phyloP scores from a whole-genome alignment of 257 asterid genomes.

The Solanum dulcamara region DNA sequence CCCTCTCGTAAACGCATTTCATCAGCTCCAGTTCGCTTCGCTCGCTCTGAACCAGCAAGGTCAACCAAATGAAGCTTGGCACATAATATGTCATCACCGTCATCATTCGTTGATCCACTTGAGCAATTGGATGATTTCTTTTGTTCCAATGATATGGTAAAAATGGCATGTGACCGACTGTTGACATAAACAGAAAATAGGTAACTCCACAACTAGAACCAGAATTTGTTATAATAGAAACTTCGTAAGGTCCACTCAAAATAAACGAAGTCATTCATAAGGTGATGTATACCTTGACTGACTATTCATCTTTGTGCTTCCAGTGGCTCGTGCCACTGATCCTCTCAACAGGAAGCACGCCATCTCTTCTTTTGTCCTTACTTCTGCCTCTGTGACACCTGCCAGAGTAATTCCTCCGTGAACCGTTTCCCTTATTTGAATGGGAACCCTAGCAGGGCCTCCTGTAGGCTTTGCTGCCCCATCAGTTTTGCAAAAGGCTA shows the following conservation, averaged over 20 bases:
- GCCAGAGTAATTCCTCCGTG: constrained; percentile 89
- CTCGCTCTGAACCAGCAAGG: constrained; percentile 98
- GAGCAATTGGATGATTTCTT: constrained; percentile 33
- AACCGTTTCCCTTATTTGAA: constrained; percentile 82
- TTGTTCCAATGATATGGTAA: constrained; percentile 90
- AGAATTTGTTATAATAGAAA: background rate
- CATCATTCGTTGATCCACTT: constrained; percentile 28
- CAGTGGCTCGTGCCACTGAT: constrained; percentile 89
- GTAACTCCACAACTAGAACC: background rate
- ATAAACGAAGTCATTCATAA: background rate
- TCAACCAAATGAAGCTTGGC: constrained; percentile 97
- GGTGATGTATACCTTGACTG: constrained; percentile 62
- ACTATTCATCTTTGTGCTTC: constrained; percentile 94
- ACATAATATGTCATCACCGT: constrained; percentile 61
- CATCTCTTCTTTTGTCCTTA: constrained; percentile 84
- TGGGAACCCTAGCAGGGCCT: constrained; percentile 70
- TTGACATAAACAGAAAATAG: background rate
- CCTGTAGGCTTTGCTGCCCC: constrained; percentile 15
- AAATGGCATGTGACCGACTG: constrained; percentile 98
- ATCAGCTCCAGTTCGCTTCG: constrained; percentile 98
- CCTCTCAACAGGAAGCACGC: constrained; percentile 71
- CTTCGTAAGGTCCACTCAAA: background rate
- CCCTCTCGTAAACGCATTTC: constrained; percentile 93
- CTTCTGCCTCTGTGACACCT: constrained; percentile 96
- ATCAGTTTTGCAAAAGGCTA: constrained; percentile 23